Base-by-base conservation (phyloP, 768 basidiomycete genomes). In the Dioszegia crocea region DNA sequence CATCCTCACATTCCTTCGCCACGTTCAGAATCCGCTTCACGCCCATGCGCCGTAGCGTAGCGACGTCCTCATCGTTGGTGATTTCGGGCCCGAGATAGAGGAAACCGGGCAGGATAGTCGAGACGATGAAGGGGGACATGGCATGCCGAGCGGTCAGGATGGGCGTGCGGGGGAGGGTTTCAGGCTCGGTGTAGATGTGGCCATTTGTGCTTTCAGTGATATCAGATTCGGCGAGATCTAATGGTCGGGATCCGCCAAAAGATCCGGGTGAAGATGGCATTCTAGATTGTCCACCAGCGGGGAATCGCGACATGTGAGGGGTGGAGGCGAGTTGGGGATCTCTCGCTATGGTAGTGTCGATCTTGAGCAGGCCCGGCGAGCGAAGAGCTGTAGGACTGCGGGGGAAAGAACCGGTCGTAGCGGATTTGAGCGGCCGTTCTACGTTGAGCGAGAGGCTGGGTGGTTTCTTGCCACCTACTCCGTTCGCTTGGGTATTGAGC, bases 1-100 rank as follows among this genome's bases (percentile, higher is more conserved):
- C 84, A 29, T 75, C 71, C 63, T 91, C 87, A 74, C 91, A 96
- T 77, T 97, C 93, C 11, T 83, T 82, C 17, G 93, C 93, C 45
- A 96, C 86, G 71, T 98, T 98, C 60, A 97, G 77, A 62, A 98
- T 90, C 56, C 91, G 80, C 75, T 84, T 87, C 57, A 97, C 87
- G 0, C 91, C 92, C 17, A 91, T 78, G 0, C 80, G 79, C 60
- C 84, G 81, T 45, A 97, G 79, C 77, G 87, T 85, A 21, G 83
- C 80, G 17, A 91, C 87, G 67, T 97, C 89, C 62, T 85, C 86
- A 51, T 81, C 80, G 11, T 80, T 77, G 3, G 86, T 86, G 26
- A 89, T 81, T 76, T 98, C 94, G 0, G 93, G 90, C 1, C 93
- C 94, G 30, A 97, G 82, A 77, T 84, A 98, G 26, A 98, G 80